Evolutionary conservation across 768 basidiomycete species (phyloP), one percentile per base, ranked within the genome.

Genomic region (Phylloporus arenicola): DNA sequence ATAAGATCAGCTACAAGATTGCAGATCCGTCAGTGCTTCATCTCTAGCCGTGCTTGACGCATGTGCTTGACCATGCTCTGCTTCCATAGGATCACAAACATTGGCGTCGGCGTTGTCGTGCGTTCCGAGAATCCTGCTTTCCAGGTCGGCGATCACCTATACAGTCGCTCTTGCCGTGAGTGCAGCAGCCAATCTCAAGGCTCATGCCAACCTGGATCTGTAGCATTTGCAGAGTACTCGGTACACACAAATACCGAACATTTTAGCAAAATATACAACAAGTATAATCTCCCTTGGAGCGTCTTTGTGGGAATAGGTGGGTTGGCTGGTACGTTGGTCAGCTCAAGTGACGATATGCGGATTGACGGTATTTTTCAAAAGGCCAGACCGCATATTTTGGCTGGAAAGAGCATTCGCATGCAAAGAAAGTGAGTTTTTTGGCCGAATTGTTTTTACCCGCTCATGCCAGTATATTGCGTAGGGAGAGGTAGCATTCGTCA

Each of bases 401-500:
- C 1, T 53, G 48, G 52, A 53, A 49, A 22, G 52, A 53, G 13
- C 30, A 53, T 37, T 38, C 52, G 2, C 48, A 42, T 19, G 44
- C 52, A 22, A 49, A 53, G 33, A 45, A 53, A 41, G 73, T 66
- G 34, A 69, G 63, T 17, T 30, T 8, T 10, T 34, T 19, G 25
- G 3, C 13, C 14, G 22, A n/a, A n/a, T 30, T 12, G 12, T 30
- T 30, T 35, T n/a, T 13, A 7, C 6, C 17, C n/a, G 45, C 48
- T 47, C 38, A 35, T 20, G 10, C 29, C 3, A 16, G 11, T n/a
- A 11, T 25, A 41, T 33, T 19, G 33, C 34, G 3, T 45, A 75
- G 70, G 80, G 80, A 8, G 76, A 82, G 51, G 70, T 68, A 1
- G 75, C 70, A 16, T 82, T 79, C 52, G 71, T 83, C 14, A 69